Conservation (phyloP, 129 eudicot genomes). For the Flaveria brownii region DNA sequence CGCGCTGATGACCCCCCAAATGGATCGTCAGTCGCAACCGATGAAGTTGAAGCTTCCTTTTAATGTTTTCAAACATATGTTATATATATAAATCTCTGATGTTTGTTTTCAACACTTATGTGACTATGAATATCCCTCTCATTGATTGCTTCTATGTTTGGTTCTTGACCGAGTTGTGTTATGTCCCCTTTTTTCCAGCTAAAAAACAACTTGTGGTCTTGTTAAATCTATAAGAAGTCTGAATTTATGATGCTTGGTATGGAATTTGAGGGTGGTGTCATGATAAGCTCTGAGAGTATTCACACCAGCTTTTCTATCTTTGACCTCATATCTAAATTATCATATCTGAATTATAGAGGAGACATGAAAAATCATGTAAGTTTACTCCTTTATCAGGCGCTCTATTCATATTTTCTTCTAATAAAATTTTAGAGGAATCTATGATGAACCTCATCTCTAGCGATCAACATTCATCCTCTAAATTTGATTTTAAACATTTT, state of each 20-base stretch:
- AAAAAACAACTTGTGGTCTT: neutral
- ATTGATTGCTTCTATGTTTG: conserved; percentile 20
- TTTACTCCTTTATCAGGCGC: no score
- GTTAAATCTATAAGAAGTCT: neutral
- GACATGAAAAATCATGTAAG: no score
- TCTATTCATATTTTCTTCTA: no score
- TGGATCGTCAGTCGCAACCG: conserved; percentile 48
- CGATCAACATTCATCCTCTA: no score
- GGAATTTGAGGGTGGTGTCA: no score
- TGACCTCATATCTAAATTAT: no score
- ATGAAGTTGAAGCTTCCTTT: conserved; percentile 46
- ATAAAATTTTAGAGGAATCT: no score
- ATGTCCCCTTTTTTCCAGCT: neutral
- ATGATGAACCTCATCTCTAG: no score
- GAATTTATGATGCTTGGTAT: neutral
- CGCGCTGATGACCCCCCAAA: conserved; percentile 51
- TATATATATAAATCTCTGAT: conserved; percentile 16
- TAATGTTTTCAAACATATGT: conserved; percentile 22
- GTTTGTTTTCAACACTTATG: conserved; percentile 20
- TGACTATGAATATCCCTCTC: conserved; percentile 8
- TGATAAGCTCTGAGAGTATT: no score
- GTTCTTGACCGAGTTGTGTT: conserved; percentile 11
- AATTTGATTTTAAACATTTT: no score
- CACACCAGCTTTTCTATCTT: no score
- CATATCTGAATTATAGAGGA: no score